Percentiles rank a stretch among this genome's conserved stretches.
Evolutionary conservation across 108 stramenopile species (phyloP).

Genomic region (Nitzschia sp.): DNA sequence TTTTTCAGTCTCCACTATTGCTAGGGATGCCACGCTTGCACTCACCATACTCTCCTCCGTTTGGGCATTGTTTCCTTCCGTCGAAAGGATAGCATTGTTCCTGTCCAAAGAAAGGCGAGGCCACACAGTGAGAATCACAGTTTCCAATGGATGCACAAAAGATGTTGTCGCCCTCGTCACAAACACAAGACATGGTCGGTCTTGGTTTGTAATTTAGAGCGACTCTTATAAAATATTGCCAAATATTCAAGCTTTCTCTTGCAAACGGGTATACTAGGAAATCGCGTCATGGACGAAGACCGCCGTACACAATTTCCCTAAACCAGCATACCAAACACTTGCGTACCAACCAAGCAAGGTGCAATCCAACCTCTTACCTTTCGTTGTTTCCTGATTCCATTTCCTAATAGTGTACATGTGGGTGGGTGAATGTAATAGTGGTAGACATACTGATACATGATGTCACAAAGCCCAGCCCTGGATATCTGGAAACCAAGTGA

Average conservation of each 20-base stretch:
- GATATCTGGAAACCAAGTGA: no score
- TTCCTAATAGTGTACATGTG: no score
- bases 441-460: no score
- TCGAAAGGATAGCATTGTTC: no score
- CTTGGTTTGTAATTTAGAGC: constrained; percentile 17
- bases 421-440: no score
- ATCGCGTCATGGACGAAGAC: constrained; percentile 15
- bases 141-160: background rate
- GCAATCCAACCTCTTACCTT: background rate
- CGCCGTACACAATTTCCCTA: constrained; percentile 7
- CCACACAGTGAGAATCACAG: no score
- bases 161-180: constrained; percentile 25
- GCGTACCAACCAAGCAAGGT: background rate
- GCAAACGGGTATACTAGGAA: background rate
- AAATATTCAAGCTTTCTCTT: constrained; percentile 19
- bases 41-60: background rate
- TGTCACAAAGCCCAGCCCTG: no score
- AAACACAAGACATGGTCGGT: background rate
- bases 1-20: constrained; percentile 15
- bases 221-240: constrained; percentile 23
- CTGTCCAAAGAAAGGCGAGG: no score
- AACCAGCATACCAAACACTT: background rate
- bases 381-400: background rate
- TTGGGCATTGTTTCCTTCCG: no score
- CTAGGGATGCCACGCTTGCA: constrained; percentile 19